These are phyloP conservation scores for Heliamphora pulchella DNA, from an alignment of 179 eudicot genomes.

Conservation along the genomic window DNA sequence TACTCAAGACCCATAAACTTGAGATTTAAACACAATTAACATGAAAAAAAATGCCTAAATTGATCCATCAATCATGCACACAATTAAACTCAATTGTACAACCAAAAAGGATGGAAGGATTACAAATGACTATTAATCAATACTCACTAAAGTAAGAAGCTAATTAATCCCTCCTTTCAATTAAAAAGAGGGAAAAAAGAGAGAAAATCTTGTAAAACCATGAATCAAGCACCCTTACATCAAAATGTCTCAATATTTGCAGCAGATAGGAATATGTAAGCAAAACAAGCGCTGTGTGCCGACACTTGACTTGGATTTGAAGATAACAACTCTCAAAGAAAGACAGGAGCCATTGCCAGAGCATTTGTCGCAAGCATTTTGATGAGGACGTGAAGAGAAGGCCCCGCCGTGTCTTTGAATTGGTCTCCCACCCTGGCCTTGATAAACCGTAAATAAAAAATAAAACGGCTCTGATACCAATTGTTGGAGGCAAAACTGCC, in stretches of 20 bases:
- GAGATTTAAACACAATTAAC: too few relatives aligned
- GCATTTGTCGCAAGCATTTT: constrained; percentile 92
- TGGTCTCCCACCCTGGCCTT: constrained; percentile 81
- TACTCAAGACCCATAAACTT: too few relatives aligned
- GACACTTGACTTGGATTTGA: neutral
- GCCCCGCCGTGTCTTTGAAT: constrained; percentile 94
- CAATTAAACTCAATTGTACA: neutral
- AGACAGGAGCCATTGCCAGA: constrained; percentile 88
- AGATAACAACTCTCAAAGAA: constrained; percentile 36
- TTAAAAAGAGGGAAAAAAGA: neutral
- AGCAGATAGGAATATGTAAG: neutral
- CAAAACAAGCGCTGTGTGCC: neutral
- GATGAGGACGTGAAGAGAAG: constrained; percentile 85
- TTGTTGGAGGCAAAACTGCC: too few relatives aligned
- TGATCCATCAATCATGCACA: neutral
- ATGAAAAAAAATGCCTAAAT: neutral
- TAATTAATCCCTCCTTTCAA: constrained; percentile 21
- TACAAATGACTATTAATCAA: neutral
- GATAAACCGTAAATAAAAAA: too few relatives aligned
- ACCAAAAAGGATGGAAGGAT: neutral
- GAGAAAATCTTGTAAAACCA: constrained; percentile 18
- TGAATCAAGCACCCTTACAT: constrained; percentile 21
- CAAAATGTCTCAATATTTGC: constrained; percentile 2
- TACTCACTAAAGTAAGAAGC: neutral
- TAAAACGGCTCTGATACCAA: too few relatives aligned